Conservation (phyloP, 2,329 filamentous ascomycete species). For the Cordyceps pruinosa region DNA sequence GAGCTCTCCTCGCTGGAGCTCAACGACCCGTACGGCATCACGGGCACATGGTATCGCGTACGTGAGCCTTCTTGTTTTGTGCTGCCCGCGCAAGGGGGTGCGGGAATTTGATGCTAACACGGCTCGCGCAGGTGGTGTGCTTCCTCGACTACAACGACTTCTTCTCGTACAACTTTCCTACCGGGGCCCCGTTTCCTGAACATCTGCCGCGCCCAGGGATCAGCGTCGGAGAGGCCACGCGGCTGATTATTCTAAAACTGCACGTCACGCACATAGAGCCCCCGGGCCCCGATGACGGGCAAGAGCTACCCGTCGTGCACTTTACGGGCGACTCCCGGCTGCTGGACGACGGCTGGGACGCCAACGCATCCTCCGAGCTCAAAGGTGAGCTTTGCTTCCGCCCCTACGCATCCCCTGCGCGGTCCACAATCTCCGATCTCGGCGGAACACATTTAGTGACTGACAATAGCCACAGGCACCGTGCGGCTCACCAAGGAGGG, state of each 20-base stretch:
- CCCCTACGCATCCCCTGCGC: neutral
- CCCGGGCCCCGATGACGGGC: slow-evolving; percentile 51
- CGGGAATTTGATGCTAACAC: slow-evolving; percentile 13
- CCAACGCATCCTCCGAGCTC: slow-evolving; percentile 60
- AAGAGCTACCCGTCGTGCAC: slow-evolving; percentile 56
- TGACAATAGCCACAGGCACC: slow-evolving; percentile 37
- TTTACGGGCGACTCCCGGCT: slow-evolving; percentile 58
- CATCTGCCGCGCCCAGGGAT: slow-evolving; percentile 46
- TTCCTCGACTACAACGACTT: slow-evolving; percentile 66
- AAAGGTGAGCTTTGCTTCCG: slow-evolving; percentile 41
- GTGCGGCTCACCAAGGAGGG: slow-evolving; percentile 62
- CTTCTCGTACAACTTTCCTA: slow-evolving; percentile 63
- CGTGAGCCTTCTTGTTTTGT: slow-evolving; percentile 16
- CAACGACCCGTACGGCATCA: slow-evolving; percentile 63
- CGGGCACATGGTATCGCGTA: slow-evolving; percentile 65
- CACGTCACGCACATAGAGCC: slow-evolving; percentile 53
- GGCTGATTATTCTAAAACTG: slow-evolving; percentile 63
- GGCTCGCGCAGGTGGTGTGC: slow-evolving; percentile 32
- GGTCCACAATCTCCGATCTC: slow-evolving; percentile 5
- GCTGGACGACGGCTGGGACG: slow-evolving; percentile 58
- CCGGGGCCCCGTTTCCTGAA: slow-evolving; percentile 31
- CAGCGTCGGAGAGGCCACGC: slow-evolving; percentile 57
- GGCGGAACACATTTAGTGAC: slow-evolving; percentile 15
- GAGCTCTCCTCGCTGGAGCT: slow-evolving; percentile 39
- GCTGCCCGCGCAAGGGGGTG: neutral